phyloP scores from a whole-genome alignment of 75 land plant species.

The Sequoiadendron giganteum region DNA sequence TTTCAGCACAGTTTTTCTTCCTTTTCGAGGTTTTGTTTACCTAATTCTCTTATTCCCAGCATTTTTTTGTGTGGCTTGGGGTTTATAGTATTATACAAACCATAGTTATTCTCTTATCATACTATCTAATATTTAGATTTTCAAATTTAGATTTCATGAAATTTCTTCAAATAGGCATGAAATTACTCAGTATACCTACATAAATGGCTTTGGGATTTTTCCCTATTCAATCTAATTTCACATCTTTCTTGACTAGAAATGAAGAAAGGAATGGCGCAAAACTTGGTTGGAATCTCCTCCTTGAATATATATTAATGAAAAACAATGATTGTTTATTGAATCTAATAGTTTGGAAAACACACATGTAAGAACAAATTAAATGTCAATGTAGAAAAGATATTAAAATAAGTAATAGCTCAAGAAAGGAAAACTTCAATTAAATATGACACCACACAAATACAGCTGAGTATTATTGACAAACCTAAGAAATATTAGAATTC shows the following conservation, averaged over 20 bases:
- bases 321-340: not conserved
- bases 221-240: not conserved
- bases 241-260: not conserved
- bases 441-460: not conserved
- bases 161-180: not conserved
- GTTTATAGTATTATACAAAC: not conserved
- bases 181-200: not conserved
- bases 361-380: not conserved
- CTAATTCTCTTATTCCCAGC: not conserved
- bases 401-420: not conserved
- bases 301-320: no score
- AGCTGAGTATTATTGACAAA: slow-evolving; percentile 15
- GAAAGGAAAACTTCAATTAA: not conserved
- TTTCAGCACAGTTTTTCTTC: not conserved
- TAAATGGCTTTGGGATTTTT: not conserved
- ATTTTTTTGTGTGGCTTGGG: not conserved
- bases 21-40: not conserved
- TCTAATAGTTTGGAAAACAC: not conserved
- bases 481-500: slow-evolving; percentile 79
- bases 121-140: not conserved
- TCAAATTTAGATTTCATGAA: not conserved
- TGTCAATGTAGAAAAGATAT: not conserved
- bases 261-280: not conserved
- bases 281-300: not conserved
- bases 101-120: not conserved